phyloP scores from a whole-genome alignment of 208 protist species.

The Tritrichomonas foetus region DNA sequence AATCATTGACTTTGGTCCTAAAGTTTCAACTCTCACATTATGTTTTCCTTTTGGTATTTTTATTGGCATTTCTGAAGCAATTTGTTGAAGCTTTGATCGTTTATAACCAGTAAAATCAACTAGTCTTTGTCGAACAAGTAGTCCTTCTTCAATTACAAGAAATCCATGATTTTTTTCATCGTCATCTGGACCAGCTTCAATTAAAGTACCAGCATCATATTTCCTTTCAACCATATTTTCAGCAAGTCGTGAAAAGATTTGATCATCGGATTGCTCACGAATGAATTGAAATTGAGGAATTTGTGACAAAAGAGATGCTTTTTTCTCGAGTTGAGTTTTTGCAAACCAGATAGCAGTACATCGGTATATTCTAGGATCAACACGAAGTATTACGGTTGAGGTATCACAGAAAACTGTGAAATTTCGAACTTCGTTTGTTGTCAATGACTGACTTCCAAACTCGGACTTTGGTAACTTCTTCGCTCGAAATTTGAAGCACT shows the following conservation, averaged over 20 bases:
- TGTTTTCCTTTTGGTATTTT: background rate
- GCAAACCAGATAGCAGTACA: background rate
- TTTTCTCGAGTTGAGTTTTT: background rate
- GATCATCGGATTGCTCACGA: background rate
- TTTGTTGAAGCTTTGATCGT: background rate
- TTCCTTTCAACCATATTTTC: background rate
- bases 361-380: background rate
- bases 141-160: constrained; percentile 5
- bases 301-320: background rate
- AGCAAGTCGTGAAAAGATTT: background rate
- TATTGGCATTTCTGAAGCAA: background rate
- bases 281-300: background rate
- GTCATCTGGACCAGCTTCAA: background rate
- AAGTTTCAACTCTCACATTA: background rate
- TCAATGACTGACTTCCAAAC: background rate
- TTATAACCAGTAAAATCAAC: background rate
- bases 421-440: background rate
- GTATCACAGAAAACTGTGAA: background rate
- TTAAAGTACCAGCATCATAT: background rate
- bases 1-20: constrained; percentile 27
- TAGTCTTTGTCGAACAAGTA: background rate
- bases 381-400: background rate
- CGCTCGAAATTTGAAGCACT: background rate
- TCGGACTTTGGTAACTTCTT: background rate
- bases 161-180: background rate